phyloP scores from a whole-genome alignment of 176 grass and related monocot genomes.

The Tillandsia leiboldiana region DNA sequence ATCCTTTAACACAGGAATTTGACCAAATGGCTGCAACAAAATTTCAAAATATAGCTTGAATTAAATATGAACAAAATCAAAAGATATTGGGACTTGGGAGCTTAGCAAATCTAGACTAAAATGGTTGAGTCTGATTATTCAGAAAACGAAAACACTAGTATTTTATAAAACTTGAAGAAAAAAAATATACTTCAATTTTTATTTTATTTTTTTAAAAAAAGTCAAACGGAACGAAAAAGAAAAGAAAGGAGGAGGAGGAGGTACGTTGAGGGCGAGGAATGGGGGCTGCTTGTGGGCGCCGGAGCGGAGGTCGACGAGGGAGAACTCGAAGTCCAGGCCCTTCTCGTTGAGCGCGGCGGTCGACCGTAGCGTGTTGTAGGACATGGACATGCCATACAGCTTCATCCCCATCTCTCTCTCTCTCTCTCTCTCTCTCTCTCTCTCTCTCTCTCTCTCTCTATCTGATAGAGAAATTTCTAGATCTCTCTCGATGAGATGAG shows the following conservation, averaged over 20 bases:
- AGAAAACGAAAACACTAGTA: no score
- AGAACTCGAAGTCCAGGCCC: conserved; percentile 57
- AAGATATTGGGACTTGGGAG: neutral
- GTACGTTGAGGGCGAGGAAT: conserved; percentile 79
- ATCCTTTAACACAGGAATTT: conserved; percentile 72
- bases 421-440: neutral
- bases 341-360: conserved; percentile 58
- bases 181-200: no score
- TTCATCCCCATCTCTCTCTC: conserved; percentile 37
- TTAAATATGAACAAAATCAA: neutral
- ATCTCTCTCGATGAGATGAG: neutral
- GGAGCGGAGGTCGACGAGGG: conserved; percentile 60
- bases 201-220: no score
- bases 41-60: neutral
- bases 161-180: no score
- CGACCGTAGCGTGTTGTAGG: conserved; percentile 45
- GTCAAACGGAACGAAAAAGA: neutral
- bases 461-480: neutral
- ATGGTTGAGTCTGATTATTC: no score
- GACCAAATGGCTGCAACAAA: conserved; percentile 70
- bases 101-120: no score
- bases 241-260: neutral
- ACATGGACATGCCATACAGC: conserved; percentile 53
- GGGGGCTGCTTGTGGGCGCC: conserved; percentile 68
- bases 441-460: conserved; percentile 1